phyloP scores from a whole-genome alignment of 805 yeast genomes.

The Wickerhamiella vanderwaltii region DNA sequence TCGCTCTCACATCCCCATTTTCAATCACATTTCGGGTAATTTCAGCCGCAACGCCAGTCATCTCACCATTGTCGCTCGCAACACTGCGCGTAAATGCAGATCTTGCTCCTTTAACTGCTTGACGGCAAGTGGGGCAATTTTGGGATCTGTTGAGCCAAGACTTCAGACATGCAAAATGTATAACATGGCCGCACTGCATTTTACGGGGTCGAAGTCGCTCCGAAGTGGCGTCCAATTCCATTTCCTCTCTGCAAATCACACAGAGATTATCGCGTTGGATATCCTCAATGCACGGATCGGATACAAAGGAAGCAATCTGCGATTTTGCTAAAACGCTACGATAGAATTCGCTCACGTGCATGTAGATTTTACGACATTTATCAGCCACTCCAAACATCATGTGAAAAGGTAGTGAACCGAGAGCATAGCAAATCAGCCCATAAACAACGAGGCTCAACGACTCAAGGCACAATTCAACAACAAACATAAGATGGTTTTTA shows the following conservation, averaged over 20 bases:
- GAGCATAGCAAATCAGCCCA: background rate
- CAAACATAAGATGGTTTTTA: slow-evolving; percentile 48
- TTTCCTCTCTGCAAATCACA: slow-evolving; percentile 86
- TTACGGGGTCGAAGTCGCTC: slow-evolving; percentile 55
- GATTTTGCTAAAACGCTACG: slow-evolving; percentile 32
- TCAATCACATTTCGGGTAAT: too few species aligned
- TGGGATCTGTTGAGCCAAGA: slow-evolving; percentile 89
- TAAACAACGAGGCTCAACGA: background rate
- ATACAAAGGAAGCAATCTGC: slow-evolving; percentile 50
- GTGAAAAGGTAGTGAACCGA: slow-evolving; percentile 12
- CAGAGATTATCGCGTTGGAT: slow-evolving; percentile 53
- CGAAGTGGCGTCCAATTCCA: slow-evolving; percentile 37
- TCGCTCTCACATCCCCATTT: too few species aligned
- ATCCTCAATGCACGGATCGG: slow-evolving; percentile 51
- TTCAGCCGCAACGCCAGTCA: too few species aligned
- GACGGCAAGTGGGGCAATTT: slow-evolving; percentile 76
- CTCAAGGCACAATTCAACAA: slow-evolving; percentile 33
- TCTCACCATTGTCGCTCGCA: too few species aligned
- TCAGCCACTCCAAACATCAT: slow-evolving; percentile 13
- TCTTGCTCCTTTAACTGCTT: slow-evolving; percentile 15
- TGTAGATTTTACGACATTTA: slow-evolving; percentile 11
- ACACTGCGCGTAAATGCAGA: slow-evolving; percentile 12
- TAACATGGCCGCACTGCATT: slow-evolving; percentile 71
- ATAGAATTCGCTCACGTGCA: slow-evolving; percentile 23
- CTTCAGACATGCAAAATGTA: slow-evolving; percentile 81